Percentiles rank a stretch among this genome's conserved stretches.
Evolutionary conservation across 805 yeast genomes (phyloP).

Genomic region (Priceomyces haplophilus): DNA sequence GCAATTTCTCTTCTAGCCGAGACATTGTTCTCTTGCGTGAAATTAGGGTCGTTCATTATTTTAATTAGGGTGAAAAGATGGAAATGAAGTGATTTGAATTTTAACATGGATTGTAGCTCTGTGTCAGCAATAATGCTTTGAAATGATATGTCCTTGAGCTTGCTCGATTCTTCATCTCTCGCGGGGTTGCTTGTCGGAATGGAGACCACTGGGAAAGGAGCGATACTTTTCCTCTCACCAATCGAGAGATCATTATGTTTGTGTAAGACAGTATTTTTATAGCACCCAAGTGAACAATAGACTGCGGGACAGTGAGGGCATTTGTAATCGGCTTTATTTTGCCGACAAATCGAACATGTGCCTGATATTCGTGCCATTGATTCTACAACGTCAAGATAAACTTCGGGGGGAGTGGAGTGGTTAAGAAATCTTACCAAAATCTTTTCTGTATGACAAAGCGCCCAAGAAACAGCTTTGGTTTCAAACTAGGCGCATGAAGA

Average conservation of each 20-base stretch:
- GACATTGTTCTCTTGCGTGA: slow-evolving; percentile 47
- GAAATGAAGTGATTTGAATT: slow-evolving; percentile 51
- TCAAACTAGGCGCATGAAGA: too few species aligned
- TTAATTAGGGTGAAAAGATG: slow-evolving; percentile 52
- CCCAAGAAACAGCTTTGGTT: too few species aligned
- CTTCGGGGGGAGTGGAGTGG: too few species aligned
- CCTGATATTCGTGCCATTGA: slow-evolving; percentile 2
- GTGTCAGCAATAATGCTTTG: background rate
- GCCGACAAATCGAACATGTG: slow-evolving; percentile 38
- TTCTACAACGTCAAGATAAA: too few species aligned
- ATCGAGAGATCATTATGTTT: too few species aligned
- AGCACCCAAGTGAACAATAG: slow-evolving; percentile 62
- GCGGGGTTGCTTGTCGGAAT: too few species aligned
- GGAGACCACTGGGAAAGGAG: too few species aligned
- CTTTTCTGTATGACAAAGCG: too few species aligned
- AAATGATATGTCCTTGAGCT: too few species aligned
- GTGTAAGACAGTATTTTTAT: slow-evolving; percentile 42
- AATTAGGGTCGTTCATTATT: slow-evolving; percentile 44
- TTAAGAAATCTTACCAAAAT: too few species aligned
- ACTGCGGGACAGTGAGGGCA: slow-evolving; percentile 51
- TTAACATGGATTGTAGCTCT: slow-evolving; percentile 35
- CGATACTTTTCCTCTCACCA: too few species aligned
- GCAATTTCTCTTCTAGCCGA: slow-evolving; percentile 62
- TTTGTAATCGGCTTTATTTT: slow-evolving; percentile 45
- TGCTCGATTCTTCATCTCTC: too few species aligned